Conservation (phyloP, 2,329 filamentous ascomycete species). For the Exophiala xenobiotica region DNA sequence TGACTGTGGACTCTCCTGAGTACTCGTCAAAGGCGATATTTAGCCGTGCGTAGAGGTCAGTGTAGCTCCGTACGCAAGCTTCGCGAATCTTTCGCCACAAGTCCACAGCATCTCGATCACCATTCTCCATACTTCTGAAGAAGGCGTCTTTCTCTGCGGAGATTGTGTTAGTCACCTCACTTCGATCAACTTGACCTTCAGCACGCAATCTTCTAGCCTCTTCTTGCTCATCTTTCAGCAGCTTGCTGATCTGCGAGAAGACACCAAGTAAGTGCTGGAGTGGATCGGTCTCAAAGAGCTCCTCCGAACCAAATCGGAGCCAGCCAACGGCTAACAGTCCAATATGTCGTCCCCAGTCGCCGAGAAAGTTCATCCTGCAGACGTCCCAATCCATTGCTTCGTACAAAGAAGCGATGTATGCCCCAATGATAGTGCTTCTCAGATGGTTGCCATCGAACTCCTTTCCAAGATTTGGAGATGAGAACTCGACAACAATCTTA, state of each 20-base stretch:
- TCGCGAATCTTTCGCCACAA: constrained; percentile 67
- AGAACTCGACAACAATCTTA: constrained; percentile 78
- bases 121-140: constrained; percentile 70
- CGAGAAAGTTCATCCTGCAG: constrained; percentile 70
- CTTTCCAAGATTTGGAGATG: constrained; percentile 82
- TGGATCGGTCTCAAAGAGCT: constrained; percentile 67
- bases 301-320: constrained; percentile 71
- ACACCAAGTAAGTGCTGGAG: constrained; percentile 81
- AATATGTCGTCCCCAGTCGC: constrained; percentile 65
- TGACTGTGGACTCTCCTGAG: constrained; percentile 72
- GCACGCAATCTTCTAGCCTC: constrained; percentile 53
- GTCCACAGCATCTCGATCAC: constrained; percentile 59
- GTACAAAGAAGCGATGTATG: constrained; percentile 69
- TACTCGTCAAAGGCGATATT: constrained; percentile 71
- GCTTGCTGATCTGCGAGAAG: constrained; percentile 68
- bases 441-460: constrained; percentile 75
- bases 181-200: constrained; percentile 32
- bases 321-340: constrained; percentile 71
- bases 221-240: constrained; percentile 57
- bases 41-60: constrained; percentile 66
- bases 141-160: constrained; percentile 51
- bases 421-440: constrained; percentile 73
- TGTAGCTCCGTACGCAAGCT: constrained; percentile 66
- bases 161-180: constrained; percentile 46
- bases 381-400: constrained; percentile 69